These are phyloP conservation scores for Russula griseocarnosa DNA, from an alignment of 768 basidiomycete species.

Conservation along the genomic window DNA sequence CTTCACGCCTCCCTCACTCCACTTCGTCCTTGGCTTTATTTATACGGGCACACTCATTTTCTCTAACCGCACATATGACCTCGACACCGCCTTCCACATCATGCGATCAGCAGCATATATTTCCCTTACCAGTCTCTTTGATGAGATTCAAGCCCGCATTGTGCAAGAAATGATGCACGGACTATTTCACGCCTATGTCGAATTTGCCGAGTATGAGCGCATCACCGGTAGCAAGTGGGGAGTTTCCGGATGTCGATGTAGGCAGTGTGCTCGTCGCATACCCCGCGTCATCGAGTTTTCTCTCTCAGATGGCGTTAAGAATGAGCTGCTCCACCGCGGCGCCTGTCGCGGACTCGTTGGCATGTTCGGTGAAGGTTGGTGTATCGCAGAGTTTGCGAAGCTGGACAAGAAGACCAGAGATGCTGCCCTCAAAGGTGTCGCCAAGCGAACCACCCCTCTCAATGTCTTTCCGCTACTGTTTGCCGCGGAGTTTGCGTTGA, in stretches of 20 bases:
- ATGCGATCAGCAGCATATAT: conserved; percentile 82
- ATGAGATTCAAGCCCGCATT: conserved; percentile 79
- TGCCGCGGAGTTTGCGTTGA: conserved; percentile 57
- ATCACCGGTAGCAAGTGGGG: conserved; percentile 77
- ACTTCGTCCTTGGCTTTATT: conserved; percentile 91
- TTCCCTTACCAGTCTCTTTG: conserved; percentile 61
- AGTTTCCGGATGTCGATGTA: conserved; percentile 77
- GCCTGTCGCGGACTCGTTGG: conserved; percentile 74
- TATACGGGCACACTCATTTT: conserved; percentile 94
- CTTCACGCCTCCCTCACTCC: conserved; percentile 89
- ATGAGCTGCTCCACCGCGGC: conserved; percentile 62
- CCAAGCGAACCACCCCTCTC: conserved; percentile 58
- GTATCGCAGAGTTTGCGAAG: conserved; percentile 70
- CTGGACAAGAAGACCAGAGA: conserved; percentile 65
- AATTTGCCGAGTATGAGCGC: conserved; percentile 73
- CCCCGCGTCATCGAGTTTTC: conserved; percentile 85
- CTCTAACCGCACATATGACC: conserved; percentile 89
- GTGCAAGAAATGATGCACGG: conserved; percentile 88
- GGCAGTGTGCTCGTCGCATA: conserved; percentile 74
- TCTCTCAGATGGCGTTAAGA: conserved; percentile 68
- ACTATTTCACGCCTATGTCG: conserved; percentile 77
- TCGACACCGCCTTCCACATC: conserved; percentile 87
- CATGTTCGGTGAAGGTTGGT: conserved; percentile 88
- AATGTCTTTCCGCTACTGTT: conserved; percentile 70
- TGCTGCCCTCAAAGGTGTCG: conserved; percentile 66